Conservation (phyloP, 495 filamentous ascomycete species). For the Pyronema domesticum region DNA sequence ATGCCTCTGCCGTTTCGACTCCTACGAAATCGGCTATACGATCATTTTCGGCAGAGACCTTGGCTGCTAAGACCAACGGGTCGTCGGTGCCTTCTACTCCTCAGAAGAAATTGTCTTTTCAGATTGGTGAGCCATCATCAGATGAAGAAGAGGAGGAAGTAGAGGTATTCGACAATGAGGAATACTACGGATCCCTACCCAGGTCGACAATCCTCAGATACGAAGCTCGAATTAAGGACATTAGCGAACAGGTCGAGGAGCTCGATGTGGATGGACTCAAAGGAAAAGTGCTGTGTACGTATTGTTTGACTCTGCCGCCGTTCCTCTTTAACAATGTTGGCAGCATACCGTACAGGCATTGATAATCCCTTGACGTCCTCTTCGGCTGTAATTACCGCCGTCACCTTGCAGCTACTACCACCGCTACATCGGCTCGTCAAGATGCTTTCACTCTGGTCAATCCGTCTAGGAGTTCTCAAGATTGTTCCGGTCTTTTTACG, state of each 20-base stretch:
- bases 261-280: slow-evolving; percentile 84
- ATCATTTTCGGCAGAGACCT: not conserved
- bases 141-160: slow-evolving; percentile 41
- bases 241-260: slow-evolving; percentile 55
- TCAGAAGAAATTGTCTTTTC: not conserved
- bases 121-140: not conserved
- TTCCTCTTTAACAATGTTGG: slow-evolving; percentile 28
- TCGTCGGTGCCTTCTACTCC: not conserved
- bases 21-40: not conserved
- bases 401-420: slow-evolving; percentile 68
- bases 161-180: slow-evolving; percentile 37
- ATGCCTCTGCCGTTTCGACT: not conserved
- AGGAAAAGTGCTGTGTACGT: slow-evolving; percentile 56
- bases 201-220: slow-evolving; percentile 43
- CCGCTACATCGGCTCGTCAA: slow-evolving; percentile 53
- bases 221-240: slow-evolving; percentile 58
- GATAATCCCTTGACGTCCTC: slow-evolving; percentile 40
- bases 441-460: slow-evolving; percentile 55
- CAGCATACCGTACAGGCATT: slow-evolving; percentile 34
- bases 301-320: slow-evolving; percentile 36
- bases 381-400: slow-evolving; percentile 74
- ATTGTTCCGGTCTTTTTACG: slow-evolving; percentile 49
- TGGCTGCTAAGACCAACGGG: not conserved
- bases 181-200: slow-evolving; percentile 53
- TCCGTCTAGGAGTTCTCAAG: slow-evolving; percentile 54